Percentiles rank a stretch among this genome's conserved stretches.
Conservation (phyloP, 2,329 filamentous ascomycete genomes). For the Diplocarpon mali region DNA sequence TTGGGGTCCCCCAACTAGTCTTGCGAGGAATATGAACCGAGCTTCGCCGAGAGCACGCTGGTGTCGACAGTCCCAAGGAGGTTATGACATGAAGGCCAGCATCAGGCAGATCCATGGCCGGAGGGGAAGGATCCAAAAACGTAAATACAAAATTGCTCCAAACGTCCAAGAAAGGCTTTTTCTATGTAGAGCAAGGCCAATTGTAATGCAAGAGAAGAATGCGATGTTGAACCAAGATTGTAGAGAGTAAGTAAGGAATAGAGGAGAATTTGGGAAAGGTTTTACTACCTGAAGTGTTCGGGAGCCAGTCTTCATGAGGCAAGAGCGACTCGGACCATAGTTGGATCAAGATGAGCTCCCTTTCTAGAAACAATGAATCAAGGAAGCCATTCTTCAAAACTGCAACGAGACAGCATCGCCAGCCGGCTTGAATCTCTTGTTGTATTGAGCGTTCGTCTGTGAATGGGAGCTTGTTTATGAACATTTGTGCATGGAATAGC, state of each 20-base stretch:
- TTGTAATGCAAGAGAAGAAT: slow-evolving; percentile 22
- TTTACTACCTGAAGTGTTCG: no score
- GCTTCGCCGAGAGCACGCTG: slow-evolving; percentile 26
- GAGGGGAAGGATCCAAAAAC: slow-evolving; percentile 19
- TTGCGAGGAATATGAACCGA: slow-evolving; percentile 32
- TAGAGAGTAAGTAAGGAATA: slow-evolving; percentile 2
- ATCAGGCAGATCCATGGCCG: slow-evolving; percentile 22
- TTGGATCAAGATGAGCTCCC: no score
- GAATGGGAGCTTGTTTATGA: no score
- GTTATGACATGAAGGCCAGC: slow-evolving; percentile 6
- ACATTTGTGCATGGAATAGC: no score
- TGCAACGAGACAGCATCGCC: no score
- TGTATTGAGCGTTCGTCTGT: no score
- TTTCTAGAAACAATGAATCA: no score
- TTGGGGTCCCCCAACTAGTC: slow-evolving; percentile 30
- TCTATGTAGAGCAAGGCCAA: slow-evolving; percentile 16
- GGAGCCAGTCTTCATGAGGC: no score
- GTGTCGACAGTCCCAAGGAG: slow-evolving; percentile 11
- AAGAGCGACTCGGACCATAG: no score
- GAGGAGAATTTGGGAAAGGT: not conserved
- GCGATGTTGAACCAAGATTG: slow-evolving; percentile 13
- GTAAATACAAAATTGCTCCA: slow-evolving; percentile 26
- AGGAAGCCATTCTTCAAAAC: no score
- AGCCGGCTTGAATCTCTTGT: no score
- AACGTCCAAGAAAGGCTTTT: slow-evolving; percentile 24